Evolutionary conservation across 371 early-diverging fungal genomes (phyloP).

Genomic region (Rhizomucor miehei): DNA sequence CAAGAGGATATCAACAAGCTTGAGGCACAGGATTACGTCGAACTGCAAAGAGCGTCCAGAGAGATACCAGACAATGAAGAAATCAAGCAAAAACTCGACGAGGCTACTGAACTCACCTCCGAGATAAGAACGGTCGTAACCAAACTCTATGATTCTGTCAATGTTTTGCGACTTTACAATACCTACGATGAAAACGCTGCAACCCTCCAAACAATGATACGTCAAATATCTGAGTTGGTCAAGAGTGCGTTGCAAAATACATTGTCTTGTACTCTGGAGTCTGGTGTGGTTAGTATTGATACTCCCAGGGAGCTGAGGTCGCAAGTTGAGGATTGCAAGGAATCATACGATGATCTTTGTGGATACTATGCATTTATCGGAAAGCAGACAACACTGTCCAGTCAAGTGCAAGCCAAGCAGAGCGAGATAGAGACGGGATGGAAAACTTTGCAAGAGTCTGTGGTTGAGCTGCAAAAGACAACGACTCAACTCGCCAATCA

Average conservation of each 20-base stretch:
- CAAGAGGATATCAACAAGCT: constrained; percentile 33
- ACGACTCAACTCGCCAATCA: no score
- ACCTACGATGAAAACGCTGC: constrained; percentile 20
- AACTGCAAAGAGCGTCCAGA: constrained; percentile 15
- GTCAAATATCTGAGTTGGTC: no score
- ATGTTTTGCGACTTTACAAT: constrained; percentile 31
- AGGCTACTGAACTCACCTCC: constrained; percentile 18
- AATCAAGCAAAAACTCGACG: constrained; percentile 23
- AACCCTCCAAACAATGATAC: constrained; percentile 2
- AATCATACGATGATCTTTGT: constrained; percentile 35
- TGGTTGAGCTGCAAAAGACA: no score
- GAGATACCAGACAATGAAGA: constrained; percentile 11
- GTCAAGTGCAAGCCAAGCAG: constrained; percentile 10
- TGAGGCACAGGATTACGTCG: constrained; percentile 27
- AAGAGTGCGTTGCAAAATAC: no score
- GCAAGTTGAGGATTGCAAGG: constrained; percentile 27
- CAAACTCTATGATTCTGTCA: constrained; percentile 35
- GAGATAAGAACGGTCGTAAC: constrained; percentile 27
- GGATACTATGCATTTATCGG: constrained; percentile 30
- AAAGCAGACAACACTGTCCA: constrained; percentile 14
- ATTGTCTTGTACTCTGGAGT: no score
- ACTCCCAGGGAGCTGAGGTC: constrained; percentile 22
- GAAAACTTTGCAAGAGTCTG: no score
- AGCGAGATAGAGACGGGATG: constrained; percentile 3
- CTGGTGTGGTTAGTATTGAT: neutral